A percentile compares a stretch with the other conserved stretches of the same genome.
phyloP scores from a whole-genome alignment of 2,329 filamentous ascomycete species.

The Ophiocordyceps camponoti-saundersi region DNA sequence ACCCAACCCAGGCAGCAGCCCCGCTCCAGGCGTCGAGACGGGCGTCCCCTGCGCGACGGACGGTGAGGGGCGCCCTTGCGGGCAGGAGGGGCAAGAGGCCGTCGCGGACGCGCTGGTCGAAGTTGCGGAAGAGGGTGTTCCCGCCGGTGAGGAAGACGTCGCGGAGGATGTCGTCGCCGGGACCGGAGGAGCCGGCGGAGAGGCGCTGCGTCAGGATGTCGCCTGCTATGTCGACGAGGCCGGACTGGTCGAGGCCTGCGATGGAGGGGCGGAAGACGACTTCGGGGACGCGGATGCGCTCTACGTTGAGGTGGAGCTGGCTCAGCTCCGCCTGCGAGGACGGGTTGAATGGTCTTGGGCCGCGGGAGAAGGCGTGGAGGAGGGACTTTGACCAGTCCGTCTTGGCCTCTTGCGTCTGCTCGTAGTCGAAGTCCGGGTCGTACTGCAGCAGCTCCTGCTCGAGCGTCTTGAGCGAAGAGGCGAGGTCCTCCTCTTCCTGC shows the following conservation, averaged over 20 bases:
- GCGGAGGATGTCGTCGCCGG: slow-evolving; percentile 49
- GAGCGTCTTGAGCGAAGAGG: slow-evolving; percentile 52
- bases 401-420: slow-evolving; percentile 82
- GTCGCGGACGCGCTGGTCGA: slow-evolving; percentile 62
- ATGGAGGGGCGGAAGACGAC: slow-evolving; percentile 87
- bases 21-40: slow-evolving; percentile 86
- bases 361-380: slow-evolving; percentile 77
- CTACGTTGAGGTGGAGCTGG: slow-evolving; percentile 90
- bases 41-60: slow-evolving; percentile 60
- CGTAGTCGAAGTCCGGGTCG: slow-evolving; percentile 79
- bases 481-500: slow-evolving; percentile 81
- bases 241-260: slow-evolving; percentile 83
- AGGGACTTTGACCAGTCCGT: slow-evolving; percentile 89
- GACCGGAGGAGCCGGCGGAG: slow-evolving; percentile 30
- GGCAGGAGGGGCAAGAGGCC: slow-evolving; percentile 62
- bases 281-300: slow-evolving; percentile 86
- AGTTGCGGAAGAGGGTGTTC: slow-evolving; percentile 69
- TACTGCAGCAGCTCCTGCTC: slow-evolving; percentile 75
- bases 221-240: slow-evolving; percentile 78
- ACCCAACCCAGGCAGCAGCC: slow-evolving; percentile 68
- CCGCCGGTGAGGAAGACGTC: slow-evolving; percentile 95
- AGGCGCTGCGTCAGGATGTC: slow-evolving; percentile 81
- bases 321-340: slow-evolving; percentile 64
- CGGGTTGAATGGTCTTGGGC: slow-evolving; percentile 70
- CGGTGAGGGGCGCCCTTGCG: slow-evolving; percentile 44